Conservation (phyloP, 148 eudicot genomes). For the Euryodendron excelsum region DNA sequence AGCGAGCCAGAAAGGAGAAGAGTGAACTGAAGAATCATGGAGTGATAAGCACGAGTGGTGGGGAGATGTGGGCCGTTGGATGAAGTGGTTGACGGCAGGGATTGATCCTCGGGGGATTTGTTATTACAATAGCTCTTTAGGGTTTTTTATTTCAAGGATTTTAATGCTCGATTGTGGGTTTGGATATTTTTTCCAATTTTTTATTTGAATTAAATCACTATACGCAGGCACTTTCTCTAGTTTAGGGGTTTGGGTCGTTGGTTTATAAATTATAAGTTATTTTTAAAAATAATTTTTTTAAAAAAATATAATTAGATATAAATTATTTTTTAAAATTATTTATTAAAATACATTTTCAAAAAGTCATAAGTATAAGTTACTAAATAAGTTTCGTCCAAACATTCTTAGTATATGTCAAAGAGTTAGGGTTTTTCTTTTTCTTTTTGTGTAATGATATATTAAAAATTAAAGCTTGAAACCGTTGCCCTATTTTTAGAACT, state of each 20-base stretch:
- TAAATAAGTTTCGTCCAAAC: too few species aligned
- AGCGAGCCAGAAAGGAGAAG: neutral
- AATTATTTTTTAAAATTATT: too few species aligned
- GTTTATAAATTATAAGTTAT: too few species aligned
- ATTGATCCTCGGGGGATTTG: constrained; percentile 16
- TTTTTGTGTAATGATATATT: too few species aligned
- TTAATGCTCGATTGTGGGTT: constrained; percentile 11
- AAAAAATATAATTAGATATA: too few species aligned
- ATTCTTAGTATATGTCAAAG: neutral
- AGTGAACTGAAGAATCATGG: neutral
- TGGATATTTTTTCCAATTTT: constrained; percentile 4
- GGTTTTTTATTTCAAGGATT: constrained; percentile 19
- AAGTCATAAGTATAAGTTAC: too few species aligned
- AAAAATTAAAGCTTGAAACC: neutral
- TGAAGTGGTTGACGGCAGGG: constrained; percentile 14
- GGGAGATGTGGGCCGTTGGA: constrained; percentile 18
- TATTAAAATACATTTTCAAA: too few species aligned
- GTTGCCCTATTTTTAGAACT: neutral
- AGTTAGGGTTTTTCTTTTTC: too few species aligned
- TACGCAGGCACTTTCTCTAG: neutral
- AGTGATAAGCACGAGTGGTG: constrained; percentile 24
- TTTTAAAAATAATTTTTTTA: too few species aligned
- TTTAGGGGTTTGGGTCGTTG: neutral
- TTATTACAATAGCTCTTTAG: constrained; percentile 21
- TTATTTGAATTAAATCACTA: neutral